Evolutionary conservation across 495 filamentous ascomycete genomes (phyloP).

Genomic region (Venustampulla echinocandica): DNA sequence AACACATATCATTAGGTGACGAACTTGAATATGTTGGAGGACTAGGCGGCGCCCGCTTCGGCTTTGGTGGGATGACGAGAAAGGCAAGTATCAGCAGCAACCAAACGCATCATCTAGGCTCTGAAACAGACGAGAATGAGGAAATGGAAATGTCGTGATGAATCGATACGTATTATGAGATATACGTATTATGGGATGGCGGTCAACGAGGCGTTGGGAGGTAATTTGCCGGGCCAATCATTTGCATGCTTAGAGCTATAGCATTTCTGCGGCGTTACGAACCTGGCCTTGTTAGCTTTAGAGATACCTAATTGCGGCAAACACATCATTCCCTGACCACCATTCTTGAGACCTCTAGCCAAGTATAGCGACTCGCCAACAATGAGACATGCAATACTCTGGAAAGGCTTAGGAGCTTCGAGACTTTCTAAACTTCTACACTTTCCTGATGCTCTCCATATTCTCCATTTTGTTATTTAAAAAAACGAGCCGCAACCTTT

Average conservation of each 20-base stretch:
- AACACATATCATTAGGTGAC: conserved; percentile 26
- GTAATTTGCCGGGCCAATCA: background rate
- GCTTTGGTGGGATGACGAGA: conserved; percentile 39
- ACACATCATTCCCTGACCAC: background rate
- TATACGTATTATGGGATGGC: background rate
- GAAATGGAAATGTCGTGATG: conserved; percentile 51
- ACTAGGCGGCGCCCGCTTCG: conserved; percentile 53
- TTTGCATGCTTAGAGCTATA: background rate
- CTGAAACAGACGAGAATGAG: conserved; percentile 63
- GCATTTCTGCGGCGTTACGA: background rate
- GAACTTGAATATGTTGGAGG: conserved; percentile 75
- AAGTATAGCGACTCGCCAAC: background rate
- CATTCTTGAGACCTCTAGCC: background rate
- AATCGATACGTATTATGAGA: background rate
- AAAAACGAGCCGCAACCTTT: too few relatives aligned
- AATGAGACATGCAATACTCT: background rate
- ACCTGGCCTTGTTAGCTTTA: background rate
- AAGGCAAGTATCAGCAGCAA: conserved; percentile 53
- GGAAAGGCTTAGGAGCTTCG: background rate
- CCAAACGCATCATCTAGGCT: conserved; percentile 46
- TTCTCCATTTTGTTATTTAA: too few relatives aligned
- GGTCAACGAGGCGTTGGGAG: background rate
- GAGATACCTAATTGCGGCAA: background rate
- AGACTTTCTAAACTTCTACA: too few relatives aligned
- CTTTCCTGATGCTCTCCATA: too few relatives aligned